Evolutionary conservation across 257 asterid species (phyloP), one percentile per base, ranked within the genome.

Genomic region (Nicotiana benthamiana): DNA sequence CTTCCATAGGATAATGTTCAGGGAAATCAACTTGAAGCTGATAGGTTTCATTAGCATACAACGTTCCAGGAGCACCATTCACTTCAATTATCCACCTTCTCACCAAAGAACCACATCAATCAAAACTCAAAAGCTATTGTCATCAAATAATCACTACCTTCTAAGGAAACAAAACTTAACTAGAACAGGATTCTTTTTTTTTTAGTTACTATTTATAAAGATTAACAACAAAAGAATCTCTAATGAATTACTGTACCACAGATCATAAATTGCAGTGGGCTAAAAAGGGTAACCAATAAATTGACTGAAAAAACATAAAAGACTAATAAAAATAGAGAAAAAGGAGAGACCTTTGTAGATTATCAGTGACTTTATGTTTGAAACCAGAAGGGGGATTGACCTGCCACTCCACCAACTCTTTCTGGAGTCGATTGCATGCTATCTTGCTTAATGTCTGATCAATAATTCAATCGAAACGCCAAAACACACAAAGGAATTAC

Each of bases 401-500:
- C 90, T 95, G 99, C 99, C 99, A 95, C 90, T 93, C 99, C 86
- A 86, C 87, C 86, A 95, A 90, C 88, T 95, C 99, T 75, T 95
- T 95, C 92, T 95, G 99, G 76, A 95, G 85, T 80, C 99, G 97
- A 86, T 95, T 95, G 90, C 94, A 83, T 4, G 99, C 99, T 90
- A 93, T 93, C 92, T 95, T 95, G 96, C 99, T 95, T 86, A 95
- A 84, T 40, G 92, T 91, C 99, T 95, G 79, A 77, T 54, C 15
- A 76, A 27, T 10, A 20, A 63, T 28, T 40, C 46, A 12, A 80
- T 59, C 27, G 3, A 70, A n/a, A 40, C 11, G 24, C 13, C 9
- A 6, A 15, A n/a, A 20, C 34, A 4, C 75, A 27, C 46, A 13
- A 24, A 13, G 4, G 46, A 81, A 20, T 18, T n/a, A n/a, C 20